phyloP scores from a whole-genome alignment of 306 rosid species.

The Comarum palustre region DNA sequence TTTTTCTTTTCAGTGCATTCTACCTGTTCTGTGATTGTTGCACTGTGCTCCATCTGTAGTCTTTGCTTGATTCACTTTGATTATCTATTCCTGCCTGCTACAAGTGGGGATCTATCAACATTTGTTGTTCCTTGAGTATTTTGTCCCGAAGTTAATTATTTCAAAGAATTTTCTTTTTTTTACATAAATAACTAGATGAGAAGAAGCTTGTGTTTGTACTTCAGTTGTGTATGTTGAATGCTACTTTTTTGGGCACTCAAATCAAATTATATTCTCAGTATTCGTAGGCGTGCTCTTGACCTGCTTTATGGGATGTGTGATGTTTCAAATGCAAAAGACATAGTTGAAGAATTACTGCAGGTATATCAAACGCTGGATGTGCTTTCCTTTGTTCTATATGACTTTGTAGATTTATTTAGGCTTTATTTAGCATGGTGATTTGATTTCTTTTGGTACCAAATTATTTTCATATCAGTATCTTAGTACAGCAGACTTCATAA shows the following conservation, averaged over 20 bases:
- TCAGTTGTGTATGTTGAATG: conserved; percentile 5
- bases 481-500: conserved; percentile 94
- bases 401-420: background rate
- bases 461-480: conserved; percentile 74
- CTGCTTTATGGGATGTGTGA: conserved; percentile 99
- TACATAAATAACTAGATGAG: background rate
- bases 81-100: background rate
- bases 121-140: background rate
- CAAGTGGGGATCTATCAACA: background rate
- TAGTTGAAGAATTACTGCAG: conserved; percentile 96
- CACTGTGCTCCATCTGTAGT: background rate
- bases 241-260: conserved; percentile 12
- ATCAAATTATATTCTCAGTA: conserved; percentile 49
- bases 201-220: background rate
- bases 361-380: conserved; percentile 36
- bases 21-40: background rate
- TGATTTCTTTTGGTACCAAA: conserved; percentile 24
- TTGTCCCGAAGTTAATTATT: background rate
- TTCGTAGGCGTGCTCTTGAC: conserved; percentile 98
- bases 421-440: conserved; percentile 1
- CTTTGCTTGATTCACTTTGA: background rate
- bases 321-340: conserved; percentile 96
- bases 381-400: background rate
- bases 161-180: background rate
- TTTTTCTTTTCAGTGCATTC: background rate